These are phyloP conservation scores for Cardamine chenopodiifolia DNA, from an alignment of 345 rosid genomes.

Conservation along the genomic window DNA sequence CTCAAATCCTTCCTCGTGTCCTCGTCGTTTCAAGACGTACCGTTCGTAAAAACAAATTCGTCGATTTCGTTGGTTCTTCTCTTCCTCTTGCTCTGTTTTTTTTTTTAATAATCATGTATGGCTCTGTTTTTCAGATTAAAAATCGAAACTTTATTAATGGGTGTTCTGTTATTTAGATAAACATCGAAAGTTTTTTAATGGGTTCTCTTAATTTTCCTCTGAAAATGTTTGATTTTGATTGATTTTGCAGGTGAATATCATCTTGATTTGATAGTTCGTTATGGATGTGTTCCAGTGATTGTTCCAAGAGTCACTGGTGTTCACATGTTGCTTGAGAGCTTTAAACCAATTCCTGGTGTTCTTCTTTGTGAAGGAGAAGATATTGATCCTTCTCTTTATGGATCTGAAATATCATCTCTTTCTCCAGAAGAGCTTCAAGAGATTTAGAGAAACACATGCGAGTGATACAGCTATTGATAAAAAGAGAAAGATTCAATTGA, in stretches of 20 bases:
- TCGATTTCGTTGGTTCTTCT: slow-evolving; percentile 60
- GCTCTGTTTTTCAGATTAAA: slow-evolving; percentile 15
- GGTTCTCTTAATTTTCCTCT: slow-evolving; percentile 11
- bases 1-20: slow-evolving; percentile 60
- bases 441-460: slow-evolving; percentile 65
- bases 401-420: slow-evolving; percentile 58
- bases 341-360: slow-evolving; percentile 74
- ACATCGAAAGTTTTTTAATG: slow-evolving; percentile 22
- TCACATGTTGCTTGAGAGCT: slow-evolving; percentile 61
- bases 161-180: neutral
- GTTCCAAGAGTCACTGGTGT: slow-evolving; percentile 68
- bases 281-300: slow-evolving; percentile 69
- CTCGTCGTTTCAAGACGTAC: slow-evolving; percentile 66
- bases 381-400: slow-evolving; percentile 70
- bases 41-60: slow-evolving; percentile 68
- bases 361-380: slow-evolving; percentile 79
- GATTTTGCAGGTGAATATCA: slow-evolving; percentile 62
- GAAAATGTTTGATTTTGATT: neutral
- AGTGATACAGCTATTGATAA: slow-evolving; percentile 78
- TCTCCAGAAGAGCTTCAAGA: slow-evolving; percentile 75
- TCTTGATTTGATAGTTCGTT: slow-evolving; percentile 62
- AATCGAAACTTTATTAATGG: slow-evolving; percentile 3
- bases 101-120: slow-evolving; percentile 16
- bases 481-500: slow-evolving; percentile 86
- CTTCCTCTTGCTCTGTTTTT: slow-evolving; percentile 12